Conservation (phyloP, 139 green algal genomes). For the Volvox africanus region DNA sequence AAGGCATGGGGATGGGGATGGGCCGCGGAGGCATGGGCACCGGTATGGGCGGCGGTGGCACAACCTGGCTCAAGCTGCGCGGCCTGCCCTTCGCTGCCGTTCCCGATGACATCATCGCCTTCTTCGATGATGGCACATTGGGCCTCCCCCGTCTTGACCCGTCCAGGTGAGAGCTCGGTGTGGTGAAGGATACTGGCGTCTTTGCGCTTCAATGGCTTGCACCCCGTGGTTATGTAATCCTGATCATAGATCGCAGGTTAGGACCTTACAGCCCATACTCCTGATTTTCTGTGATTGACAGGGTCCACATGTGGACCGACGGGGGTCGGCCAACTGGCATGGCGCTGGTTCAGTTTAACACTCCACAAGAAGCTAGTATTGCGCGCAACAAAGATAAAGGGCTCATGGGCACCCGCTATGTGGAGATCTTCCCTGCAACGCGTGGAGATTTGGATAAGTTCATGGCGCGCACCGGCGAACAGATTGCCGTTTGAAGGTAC, state of each 20-base stretch:
- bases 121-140: slow-evolving; percentile 81
- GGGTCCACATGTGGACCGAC: slow-evolving; percentile 76
- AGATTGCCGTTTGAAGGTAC: slow-evolving; percentile 30
- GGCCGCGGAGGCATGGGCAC: background rate
- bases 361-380: slow-evolving; percentile 66
- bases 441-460: slow-evolving; percentile 52
- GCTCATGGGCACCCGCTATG: slow-evolving; percentile 89
- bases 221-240: no score
- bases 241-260: no score
- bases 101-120: slow-evolving; percentile 82
- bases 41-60: slow-evolving; percentile 22
- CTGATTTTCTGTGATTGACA: slow-evolving; percentile 46
- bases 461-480: slow-evolving; percentile 42
- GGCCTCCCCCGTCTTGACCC: slow-evolving; percentile 56
- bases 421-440: slow-evolving; percentile 86
- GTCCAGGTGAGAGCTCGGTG: slow-evolving; percentile 50
- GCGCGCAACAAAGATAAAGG: slow-evolving; percentile 85
- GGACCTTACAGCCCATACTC: background rate
- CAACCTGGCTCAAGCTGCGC: slow-evolving; percentile 85
- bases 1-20: slow-evolving; percentile 26
- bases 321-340: slow-evolving; percentile 79
- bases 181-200: no score
- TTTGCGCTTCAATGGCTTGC: no score
- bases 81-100: slow-evolving; percentile 88
- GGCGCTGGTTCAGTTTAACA: slow-evolving; percentile 86